Evolutionary conservation across 805 yeast genomes (phyloP), one percentile per base, ranked within the genome.

Genomic region (Yamadazyma scolyti): DNA sequence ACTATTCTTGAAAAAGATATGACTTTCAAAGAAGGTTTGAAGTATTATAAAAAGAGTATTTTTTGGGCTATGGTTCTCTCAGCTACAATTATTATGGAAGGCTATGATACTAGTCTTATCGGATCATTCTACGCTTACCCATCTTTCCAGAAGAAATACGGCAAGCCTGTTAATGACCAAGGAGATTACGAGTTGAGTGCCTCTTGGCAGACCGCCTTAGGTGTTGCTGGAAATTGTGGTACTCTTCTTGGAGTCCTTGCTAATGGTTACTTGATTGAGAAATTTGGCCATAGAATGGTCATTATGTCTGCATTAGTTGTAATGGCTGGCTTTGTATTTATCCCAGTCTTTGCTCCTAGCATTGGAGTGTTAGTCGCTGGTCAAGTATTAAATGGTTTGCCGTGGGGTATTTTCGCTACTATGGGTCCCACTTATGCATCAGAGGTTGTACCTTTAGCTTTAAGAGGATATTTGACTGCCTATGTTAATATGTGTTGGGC

Each of bases 11-110:
- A 47, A 23, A 48, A 47, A 27, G 39, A 24, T 2, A 23, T 47
- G 20, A 36, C 43, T 2, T 29, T 44, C 4, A 20, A 37, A 28
- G 54, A 63, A 27, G 68, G 63, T 21, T 22, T 64, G n/a, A 52
- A 44, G 34, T 48, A 51, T 7, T 63, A 62, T 42, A 67, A 65
- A 12, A 48, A 43, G 26, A 63, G 66, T 3, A 47, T 49, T 4
- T 35, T 55, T 39, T 71, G 76, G 77, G 65, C 74, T 2, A 34
- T 65, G 15, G 43, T 68, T 28, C 48, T 70, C 27, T 56, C 71
- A 6, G 40, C 66, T 6, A 62, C 64, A 17, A 46, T 65, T 41
- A 45, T 65, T 28, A 19, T 19, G 20, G 67, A 61, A 40, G 67
- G 66, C 27, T 61, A 59, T 41, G 67, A 61, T 36, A 40, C 46